Evolutionary conservation across 768 basidiomycete genomes (phyloP).

Genomic region (Auricularia auricula-judae): DNA sequence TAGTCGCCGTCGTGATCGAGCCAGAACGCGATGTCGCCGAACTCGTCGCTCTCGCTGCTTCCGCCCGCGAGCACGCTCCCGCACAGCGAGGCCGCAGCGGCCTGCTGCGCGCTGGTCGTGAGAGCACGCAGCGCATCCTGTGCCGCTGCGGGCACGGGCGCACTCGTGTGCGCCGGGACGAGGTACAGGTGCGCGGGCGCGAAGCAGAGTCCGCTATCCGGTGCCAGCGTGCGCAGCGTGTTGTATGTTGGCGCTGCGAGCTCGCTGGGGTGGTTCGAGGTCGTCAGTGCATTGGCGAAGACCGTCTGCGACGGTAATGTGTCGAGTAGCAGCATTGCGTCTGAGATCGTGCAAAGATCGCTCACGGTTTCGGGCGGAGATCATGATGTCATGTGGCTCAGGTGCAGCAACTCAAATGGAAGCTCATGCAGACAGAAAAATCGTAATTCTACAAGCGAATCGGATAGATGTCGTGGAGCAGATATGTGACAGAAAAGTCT

Average conservation of each 20-base stretch:
- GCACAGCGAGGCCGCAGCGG: slow-evolving; percentile 29
- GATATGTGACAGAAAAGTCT: no score
- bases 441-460: no score
- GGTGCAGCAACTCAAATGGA: no score
- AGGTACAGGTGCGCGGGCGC: neutral
- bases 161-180: neutral
- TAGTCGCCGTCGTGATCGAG: slow-evolving; percentile 17
- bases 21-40: slow-evolving; percentile 41
- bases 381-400: no score
- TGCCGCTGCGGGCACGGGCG: neutral
- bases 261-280: neutral
- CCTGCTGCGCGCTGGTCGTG: slow-evolving; percentile 20
- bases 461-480: no score
- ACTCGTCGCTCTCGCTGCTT: slow-evolving; percentile 47
- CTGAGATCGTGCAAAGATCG: neutral
- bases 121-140: neutral
- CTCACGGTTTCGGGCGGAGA: neutral
- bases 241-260: neutral
- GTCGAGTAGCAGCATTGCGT: neutral
- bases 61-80: slow-evolving; percentile 45
- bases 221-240: neutral
- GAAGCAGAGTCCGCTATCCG: neutral
- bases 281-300: neutral
- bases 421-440: no score
- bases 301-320: neutral